Conservation (phyloP, 192 early-diverging fungal genomes). For the Backusella circina region DNA sequence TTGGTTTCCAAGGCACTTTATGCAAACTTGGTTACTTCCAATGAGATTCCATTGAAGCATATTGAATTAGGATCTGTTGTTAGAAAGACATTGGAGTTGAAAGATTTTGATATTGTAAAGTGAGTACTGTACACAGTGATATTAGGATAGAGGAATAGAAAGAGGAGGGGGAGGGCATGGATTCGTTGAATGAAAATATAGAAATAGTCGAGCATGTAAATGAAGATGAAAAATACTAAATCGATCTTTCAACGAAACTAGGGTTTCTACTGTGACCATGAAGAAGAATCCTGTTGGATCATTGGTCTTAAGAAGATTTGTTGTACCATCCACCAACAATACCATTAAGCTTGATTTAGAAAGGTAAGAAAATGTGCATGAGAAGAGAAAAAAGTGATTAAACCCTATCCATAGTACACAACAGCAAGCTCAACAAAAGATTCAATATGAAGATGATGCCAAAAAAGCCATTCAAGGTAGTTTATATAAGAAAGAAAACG, state of each 20-base stretch:
- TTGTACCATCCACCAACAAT: neutral
- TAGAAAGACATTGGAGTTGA: constrained; percentile 37
- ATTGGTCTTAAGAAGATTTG: constrained; percentile 15
- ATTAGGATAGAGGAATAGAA: neutral
- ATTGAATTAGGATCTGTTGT: constrained; percentile 40
- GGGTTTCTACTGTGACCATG: constrained; percentile 6
- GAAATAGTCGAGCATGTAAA: too few species aligned
- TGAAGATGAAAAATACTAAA: neutral
- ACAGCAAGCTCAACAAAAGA: constrained; percentile 17
- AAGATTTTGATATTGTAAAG: constrained; percentile 50
- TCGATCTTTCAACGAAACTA: too few species aligned
- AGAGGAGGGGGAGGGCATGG: too few species aligned
- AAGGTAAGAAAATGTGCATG: neutral
- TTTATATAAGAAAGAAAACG: neutral
- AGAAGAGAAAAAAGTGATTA: neutral
- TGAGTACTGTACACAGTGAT: constrained; percentile 19
- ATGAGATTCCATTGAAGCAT: constrained; percentile 39
- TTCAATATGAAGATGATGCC: neutral
- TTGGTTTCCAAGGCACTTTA: constrained; percentile 27
- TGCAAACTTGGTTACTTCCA: constrained; percentile 31
- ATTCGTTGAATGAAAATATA: too few species aligned
- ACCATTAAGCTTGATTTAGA: constrained; percentile 26
- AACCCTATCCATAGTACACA: neutral
- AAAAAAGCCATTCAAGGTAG: constrained; percentile 15
- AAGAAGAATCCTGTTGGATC: constrained; percentile 6